These are phyloP conservation scores for Phytophthora litchii DNA, from an alignment of 352 stramenopile species.

Conservation along the genomic window DNA sequence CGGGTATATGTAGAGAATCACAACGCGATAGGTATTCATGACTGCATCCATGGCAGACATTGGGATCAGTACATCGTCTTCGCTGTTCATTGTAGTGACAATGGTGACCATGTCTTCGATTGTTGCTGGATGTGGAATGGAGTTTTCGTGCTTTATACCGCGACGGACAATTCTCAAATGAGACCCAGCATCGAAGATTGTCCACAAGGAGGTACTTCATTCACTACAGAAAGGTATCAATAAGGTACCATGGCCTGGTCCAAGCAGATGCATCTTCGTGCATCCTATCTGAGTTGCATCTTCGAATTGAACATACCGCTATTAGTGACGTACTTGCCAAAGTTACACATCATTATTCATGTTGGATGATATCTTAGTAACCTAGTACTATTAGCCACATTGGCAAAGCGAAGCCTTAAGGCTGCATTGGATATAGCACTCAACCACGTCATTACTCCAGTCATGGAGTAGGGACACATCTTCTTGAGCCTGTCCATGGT, in stretches of 20 bases:
- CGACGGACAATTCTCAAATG: slow-evolving; percentile 11
- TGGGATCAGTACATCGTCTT: slow-evolving; percentile 19
- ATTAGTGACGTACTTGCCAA: slow-evolving; percentile 14
- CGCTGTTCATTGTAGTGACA: slow-evolving; percentile 3
- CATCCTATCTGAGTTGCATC: neutral
- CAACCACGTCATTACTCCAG: too few species aligned
- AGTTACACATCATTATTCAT: slow-evolving; percentile 23
- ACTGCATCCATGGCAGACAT: slow-evolving; percentile 55
- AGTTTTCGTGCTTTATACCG: neutral
- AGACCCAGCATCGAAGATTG: neutral
- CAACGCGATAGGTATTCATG: slow-evolving; percentile 52
- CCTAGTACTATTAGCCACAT: slow-evolving; percentile 14
- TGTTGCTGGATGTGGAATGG: neutral
- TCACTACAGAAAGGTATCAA: neutral
- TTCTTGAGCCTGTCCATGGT: too few species aligned
- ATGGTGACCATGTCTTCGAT: slow-evolving; percentile 18
- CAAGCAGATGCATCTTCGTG: neutral
- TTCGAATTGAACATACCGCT: slow-evolving; percentile 2
- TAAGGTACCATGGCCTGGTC: neutral
- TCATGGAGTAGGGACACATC: too few species aligned
- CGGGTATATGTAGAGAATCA: slow-evolving; percentile 61
- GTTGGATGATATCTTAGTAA: neutral
- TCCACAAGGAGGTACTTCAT: too few species aligned
- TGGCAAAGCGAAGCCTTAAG: too few species aligned
- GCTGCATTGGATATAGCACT: too few species aligned